Conservation (phyloP, 441 rosid genomes). For the Daphne laureola region DNA sequence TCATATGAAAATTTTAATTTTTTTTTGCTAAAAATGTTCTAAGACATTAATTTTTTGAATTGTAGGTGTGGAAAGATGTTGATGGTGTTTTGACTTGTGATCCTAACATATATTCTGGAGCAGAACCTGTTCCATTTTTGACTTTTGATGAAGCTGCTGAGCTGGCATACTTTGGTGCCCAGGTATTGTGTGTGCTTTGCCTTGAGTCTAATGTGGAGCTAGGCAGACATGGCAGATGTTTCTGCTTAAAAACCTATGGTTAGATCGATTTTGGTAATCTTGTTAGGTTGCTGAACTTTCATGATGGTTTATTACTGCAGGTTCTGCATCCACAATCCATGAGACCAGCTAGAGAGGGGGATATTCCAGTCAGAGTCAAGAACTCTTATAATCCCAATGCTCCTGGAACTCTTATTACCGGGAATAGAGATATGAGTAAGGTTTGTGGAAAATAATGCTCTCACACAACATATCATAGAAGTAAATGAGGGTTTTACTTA, state of each 20-base stretch:
- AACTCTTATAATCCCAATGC: constrained; percentile 91
- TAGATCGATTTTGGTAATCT: neutral
- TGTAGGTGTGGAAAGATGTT: constrained; percentile 98
- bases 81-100: constrained; percentile 97
- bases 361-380: constrained; percentile 90
- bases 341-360: constrained; percentile 96
- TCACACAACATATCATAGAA: constrained; percentile 6
- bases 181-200: constrained; percentile 32
- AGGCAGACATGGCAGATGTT: neutral
- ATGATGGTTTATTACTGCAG: constrained; percentile 26
- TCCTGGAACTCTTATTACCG: constrained; percentile 91
- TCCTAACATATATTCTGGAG: constrained; percentile 72
- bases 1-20: too few relatives aligned
- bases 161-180: constrained; percentile 98
- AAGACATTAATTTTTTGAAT: neutral
- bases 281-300: constrained; percentile 10
- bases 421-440: constrained; percentile 82
- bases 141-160: constrained; percentile 98
- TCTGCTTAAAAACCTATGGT: too few relatives aligned
- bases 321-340: constrained; percentile 93
- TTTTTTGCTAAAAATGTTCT: neutral
- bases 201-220: neutral
- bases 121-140: constrained; percentile 75
- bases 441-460: constrained; percentile 33
- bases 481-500: constrained; percentile 15